These are phyloP conservation scores for Daldinia sp. DNA, from an alignment of 2,329 filamentous ascomycete species.

Conservation along the genomic window DNA sequence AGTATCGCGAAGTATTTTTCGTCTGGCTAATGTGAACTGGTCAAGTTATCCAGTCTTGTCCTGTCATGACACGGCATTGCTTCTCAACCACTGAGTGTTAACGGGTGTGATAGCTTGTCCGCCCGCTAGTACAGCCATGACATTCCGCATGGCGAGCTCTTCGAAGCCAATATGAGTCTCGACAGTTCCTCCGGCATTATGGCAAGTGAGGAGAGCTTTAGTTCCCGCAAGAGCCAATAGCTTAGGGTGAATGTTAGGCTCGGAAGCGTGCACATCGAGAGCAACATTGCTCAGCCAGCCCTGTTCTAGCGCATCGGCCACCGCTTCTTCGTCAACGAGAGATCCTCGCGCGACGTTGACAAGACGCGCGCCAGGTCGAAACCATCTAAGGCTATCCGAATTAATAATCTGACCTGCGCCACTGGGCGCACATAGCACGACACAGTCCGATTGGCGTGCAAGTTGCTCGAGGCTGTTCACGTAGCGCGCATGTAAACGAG, in stretches of 20 bases:
- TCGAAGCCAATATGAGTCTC: constrained; percentile 76
- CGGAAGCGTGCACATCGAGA: constrained; percentile 73
- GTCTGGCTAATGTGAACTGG: not conserved
- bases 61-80: constrained; percentile 5
- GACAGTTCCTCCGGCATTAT: constrained; percentile 75
- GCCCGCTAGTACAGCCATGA: constrained; percentile 68
- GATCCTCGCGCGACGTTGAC: constrained; percentile 75
- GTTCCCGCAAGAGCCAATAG: constrained; percentile 57
- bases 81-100: constrained; percentile 63
- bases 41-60: not conserved
- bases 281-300: constrained; percentile 65
- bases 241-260: constrained; percentile 66
- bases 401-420: constrained; percentile 62
- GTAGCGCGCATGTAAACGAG: constrained; percentile 60
- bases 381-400: constrained; percentile 59
- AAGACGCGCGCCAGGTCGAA: constrained; percentile 68
- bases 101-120: constrained; percentile 69
- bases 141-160: constrained; percentile 74
- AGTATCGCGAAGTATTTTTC: not conserved
- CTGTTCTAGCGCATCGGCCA: constrained; percentile 68
- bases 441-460: constrained; percentile 66
- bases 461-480: constrained; percentile 65
- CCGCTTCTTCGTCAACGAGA: constrained; percentile 73
- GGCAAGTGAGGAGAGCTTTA: constrained; percentile 71
- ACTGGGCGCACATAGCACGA: constrained; percentile 71